A percentile compares a stretch with the other conserved stretches of the same genome.
Evolutionary conservation across 352 stramenopile species (phyloP).

Genomic region (Globisporangium cystogenes): DNA sequence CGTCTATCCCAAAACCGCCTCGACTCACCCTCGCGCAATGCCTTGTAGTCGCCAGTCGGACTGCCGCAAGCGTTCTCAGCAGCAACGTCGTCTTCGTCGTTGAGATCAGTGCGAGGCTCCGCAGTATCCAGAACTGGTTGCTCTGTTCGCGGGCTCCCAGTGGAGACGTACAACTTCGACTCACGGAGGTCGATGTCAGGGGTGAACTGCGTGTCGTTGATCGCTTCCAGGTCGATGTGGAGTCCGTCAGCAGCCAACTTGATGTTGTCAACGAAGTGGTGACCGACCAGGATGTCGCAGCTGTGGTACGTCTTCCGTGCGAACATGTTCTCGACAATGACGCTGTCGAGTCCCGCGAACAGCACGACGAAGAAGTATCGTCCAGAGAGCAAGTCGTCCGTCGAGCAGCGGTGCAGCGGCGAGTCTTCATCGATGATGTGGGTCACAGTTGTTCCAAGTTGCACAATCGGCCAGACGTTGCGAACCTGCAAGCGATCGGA

Average conservation of each 20-base stretch:
- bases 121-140: neutral
- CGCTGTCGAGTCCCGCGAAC: conserved; percentile 43
- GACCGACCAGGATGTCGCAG: conserved; percentile 49
- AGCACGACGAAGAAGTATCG: conserved; percentile 50
- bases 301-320: conserved; percentile 51
- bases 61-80: neutral
- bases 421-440: conserved; percentile 57
- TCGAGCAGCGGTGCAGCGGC: conserved; percentile 35
- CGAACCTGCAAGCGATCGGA: conserved; percentile 18
- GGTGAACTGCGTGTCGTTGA: conserved; percentile 42
- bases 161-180: conserved; percentile 13
- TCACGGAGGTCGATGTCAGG: conserved; percentile 22
- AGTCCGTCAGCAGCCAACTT: conserved; percentile 40
- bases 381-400: conserved; percentile 39
- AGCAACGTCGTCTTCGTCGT: neutral
- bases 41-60: neutral
- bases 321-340: conserved; percentile 61
- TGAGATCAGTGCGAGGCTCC: neutral
- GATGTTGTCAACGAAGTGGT: conserved; percentile 65
- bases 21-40: neutral
- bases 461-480: conserved; percentile 60
- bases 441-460: conserved; percentile 43
- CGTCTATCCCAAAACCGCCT: neutral
- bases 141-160: neutral
- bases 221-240: conserved; percentile 47